A percentile compares a stretch with the other conserved stretches of the same genome.
Evolutionary conservation across 768 basidiomycete species (phyloP).

Genomic region (Panaeolus cyanescens): DNA sequence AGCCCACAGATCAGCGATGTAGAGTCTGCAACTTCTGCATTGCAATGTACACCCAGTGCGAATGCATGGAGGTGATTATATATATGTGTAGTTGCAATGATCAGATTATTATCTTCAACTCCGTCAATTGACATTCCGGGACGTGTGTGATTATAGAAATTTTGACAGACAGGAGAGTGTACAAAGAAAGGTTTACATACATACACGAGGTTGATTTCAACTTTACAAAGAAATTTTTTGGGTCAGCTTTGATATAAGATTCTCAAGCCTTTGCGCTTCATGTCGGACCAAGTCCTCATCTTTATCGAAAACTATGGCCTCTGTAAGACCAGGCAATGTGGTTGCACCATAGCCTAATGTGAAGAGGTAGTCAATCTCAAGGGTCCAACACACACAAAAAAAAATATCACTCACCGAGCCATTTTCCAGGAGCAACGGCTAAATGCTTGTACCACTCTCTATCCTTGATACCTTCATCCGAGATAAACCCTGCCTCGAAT

Average conservation of each 20-base stretch:
- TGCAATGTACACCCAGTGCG: conserved; percentile 1
- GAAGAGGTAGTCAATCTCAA: neutral
- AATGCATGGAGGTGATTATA: conserved; percentile 2
- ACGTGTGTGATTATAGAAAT: conserved; percentile 1
- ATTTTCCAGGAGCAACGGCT: conserved; percentile 79
- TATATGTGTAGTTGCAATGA: conserved; percentile 1
- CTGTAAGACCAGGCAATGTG: conserved; percentile 78
- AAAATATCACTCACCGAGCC: conserved; percentile 27
- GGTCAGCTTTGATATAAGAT: conserved; percentile 21
- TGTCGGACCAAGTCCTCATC: conserved; percentile 59
- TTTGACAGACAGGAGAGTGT: neutral
- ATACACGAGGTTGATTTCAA: neutral
- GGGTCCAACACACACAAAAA: neutral
- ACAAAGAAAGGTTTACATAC: too few relatives aligned
- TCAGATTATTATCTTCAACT: neutral
- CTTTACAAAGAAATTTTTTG: conserved; percentile 9
- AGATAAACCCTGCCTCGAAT: conserved; percentile 78
- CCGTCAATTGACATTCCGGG: neutral
- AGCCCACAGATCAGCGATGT: neutral
- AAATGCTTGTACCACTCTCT: conserved; percentile 78
- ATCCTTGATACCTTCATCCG: conserved; percentile 67
- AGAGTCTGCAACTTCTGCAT: conserved; percentile 1
- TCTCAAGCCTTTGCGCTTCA: conserved; percentile 60
- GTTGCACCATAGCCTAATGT: conserved; percentile 81
- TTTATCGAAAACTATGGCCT: conserved; percentile 72